Evolutionary conservation across 257 asterid genomes (phyloP).

Genomic region (Plantago ovata): DNA sequence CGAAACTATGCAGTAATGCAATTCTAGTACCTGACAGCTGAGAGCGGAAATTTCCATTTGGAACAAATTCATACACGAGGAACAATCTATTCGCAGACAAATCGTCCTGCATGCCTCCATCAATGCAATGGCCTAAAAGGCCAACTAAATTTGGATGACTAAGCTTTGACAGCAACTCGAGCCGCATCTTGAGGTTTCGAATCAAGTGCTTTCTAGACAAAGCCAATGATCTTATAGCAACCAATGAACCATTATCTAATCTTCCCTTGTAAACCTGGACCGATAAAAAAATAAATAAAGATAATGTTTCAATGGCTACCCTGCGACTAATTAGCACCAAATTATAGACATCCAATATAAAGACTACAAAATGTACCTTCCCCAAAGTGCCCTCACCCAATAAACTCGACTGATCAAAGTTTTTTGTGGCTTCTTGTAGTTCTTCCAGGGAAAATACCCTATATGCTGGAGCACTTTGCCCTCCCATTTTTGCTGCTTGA

Average conservation of each 20-base stretch:
- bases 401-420: conserved; percentile 59
- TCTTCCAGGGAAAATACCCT: conserved; percentile 62
- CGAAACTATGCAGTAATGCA: not conserved
- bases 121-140: conserved; percentile 81
- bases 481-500: conserved; percentile 60
- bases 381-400: conserved; percentile 86
- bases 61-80: conserved; percentile 78
- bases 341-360: conserved; percentile 1
- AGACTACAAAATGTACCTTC: conserved; percentile 45
- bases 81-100: conserved; percentile 53
- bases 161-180: conserved; percentile 85
- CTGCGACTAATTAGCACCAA: not conserved
- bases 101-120: conserved; percentile 67
- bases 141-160: conserved; percentile 80
- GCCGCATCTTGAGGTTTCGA: conserved; percentile 62
- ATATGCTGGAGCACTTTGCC: conserved; percentile 49
- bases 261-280: conserved; percentile 83
- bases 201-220: conserved; percentile 52
- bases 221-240: conserved; percentile 58
- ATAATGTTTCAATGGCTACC: conserved; percentile 10
- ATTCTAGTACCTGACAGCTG: conserved; percentile 70
- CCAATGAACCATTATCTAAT: conserved; percentile 56
- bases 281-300: conserved; percentile 11
- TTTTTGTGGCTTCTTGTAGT: conserved; percentile 66
- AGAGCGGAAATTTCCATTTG: conserved; percentile 68